Base-by-base conservation (phyloP, 192 early-diverging fungal species). In the Pilaira anomala region DNA sequence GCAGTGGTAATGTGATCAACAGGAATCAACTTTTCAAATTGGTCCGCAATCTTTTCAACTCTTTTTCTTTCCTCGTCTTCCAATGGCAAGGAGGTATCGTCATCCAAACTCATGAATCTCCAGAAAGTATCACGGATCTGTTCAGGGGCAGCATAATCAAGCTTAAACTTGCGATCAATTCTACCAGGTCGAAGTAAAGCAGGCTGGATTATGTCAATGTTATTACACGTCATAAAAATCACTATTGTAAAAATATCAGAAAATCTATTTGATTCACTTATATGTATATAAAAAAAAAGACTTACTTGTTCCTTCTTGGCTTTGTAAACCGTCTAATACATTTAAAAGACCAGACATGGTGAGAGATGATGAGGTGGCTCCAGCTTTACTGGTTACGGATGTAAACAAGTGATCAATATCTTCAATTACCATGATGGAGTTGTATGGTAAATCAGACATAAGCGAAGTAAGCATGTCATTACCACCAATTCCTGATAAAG, bases 211-310 rank as follows among this genome's bases (percentile, higher is more conserved):
- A 74, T 75, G 19, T 75, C 72, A 41, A 78, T 76, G 7, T 78
- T 67, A 65, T 80, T 83, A 30, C 74, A 76, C 7, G 80, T 83
- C 73, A 80, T 77, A 48, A 79, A 78, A 2, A 83, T 71, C 18
- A 83, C 68, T 66, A 48, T 18, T 16, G 19, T 48, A 57, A 48
- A 46, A 39, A 21, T 12, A 22, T 12, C 7, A 25, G 14, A 21
- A 9, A 6, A 18, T 2, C 46, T 6, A n/a, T 36, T 29, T 36
- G 16, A 5, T 18, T 33, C 14, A 16, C 25, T 29, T 2, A n/a
- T n/a, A 16, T 30, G 26, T 30, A 40, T 40, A 21, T 40, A 11
- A 18, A n/a, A 9, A 33, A 3, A 56, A 29, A 8, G 3, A 19
- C 26, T 33, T 60, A 60, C 64, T 66, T 3, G 74, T 67, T 26